These are phyloP conservation scores for Xylariomycetidae sp. DNA, from an alignment of 2,329 filamentous ascomycete genomes.

Conservation along the genomic window DNA sequence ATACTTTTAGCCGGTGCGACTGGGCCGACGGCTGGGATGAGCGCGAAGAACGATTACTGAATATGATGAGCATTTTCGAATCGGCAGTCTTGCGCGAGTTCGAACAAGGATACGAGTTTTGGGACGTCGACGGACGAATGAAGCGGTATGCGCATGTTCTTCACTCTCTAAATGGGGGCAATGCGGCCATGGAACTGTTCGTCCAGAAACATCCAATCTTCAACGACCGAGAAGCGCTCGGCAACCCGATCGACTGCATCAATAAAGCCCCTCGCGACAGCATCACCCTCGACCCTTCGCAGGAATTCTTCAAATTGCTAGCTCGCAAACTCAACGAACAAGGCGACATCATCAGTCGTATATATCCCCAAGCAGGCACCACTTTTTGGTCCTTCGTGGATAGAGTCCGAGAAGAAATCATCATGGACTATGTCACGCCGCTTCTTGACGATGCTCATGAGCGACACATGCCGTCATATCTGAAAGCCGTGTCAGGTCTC, in stretches of 20 bases:
- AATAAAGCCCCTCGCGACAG: slow-evolving; percentile 59
- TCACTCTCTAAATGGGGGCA: slow-evolving; percentile 72
- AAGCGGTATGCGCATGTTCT: slow-evolving; percentile 82
- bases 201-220: slow-evolving; percentile 85
- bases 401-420: slow-evolving; percentile 75
- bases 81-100: slow-evolving; percentile 88
- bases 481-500: slow-evolving; percentile 79
- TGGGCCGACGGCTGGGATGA: slow-evolving; percentile 66
- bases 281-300: slow-evolving; percentile 73
- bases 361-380: slow-evolving; percentile 66
- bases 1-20: slow-evolving; percentile 74
- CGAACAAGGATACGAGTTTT: slow-evolving; percentile 81
- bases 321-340: slow-evolving; percentile 77
- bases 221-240: slow-evolving; percentile 62
- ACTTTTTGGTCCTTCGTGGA: slow-evolving; percentile 76
- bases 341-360: slow-evolving; percentile 68
- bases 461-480: slow-evolving; percentile 66
- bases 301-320: slow-evolving; percentile 72
- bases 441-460: slow-evolving; percentile 85
- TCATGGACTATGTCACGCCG: slow-evolving; percentile 79
- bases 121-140: slow-evolving; percentile 87
- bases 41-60: slow-evolving; percentile 65
- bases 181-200: slow-evolving; percentile 74
- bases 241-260: slow-evolving; percentile 76
- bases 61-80: slow-evolving; percentile 79